A percentile compares a stretch with the other conserved stretches of the same genome.
These are phyloP conservation scores for Mesembryanthemum crystallinum DNA, from an alignment of 148 eudicot species.

Conservation along the genomic window DNA sequence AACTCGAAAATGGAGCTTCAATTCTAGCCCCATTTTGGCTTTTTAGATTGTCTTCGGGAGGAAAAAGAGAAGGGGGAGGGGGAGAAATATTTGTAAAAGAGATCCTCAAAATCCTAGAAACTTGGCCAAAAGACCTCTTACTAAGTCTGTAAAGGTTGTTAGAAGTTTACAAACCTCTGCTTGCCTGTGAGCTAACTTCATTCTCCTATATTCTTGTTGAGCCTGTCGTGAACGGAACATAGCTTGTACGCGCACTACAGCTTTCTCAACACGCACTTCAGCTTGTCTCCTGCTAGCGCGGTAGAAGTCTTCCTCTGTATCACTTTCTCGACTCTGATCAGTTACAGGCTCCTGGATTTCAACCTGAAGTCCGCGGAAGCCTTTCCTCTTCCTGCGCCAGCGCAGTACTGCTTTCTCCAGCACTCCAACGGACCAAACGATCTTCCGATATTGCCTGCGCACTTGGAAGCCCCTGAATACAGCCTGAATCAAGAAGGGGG, in stretches of 20 bases:
- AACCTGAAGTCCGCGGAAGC: slow-evolving; percentile 72
- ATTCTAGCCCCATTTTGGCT: no score
- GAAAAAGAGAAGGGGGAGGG: no score
- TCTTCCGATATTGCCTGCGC: slow-evolving; percentile 69
- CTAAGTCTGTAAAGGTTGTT: not conserved
- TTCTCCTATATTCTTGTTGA: slow-evolving; percentile 81
- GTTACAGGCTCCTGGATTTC: slow-evolving; percentile 34
- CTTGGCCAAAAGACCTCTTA: no score
- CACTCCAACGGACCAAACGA: slow-evolving; percentile 85
- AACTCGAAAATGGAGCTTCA: no score
- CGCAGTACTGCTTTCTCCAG: slow-evolving; percentile 86
- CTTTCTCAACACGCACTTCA: slow-evolving; percentile 85
- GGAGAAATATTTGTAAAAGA: no score
- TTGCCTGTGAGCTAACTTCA: slow-evolving; percentile 65
- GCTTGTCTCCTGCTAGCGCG: slow-evolving; percentile 84
- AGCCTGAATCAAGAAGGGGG: slow-evolving; percentile 43
- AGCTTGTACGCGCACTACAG: slow-evolving; percentile 84
- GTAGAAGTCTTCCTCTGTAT: slow-evolving; percentile 78
- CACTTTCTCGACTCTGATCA: slow-evolving; percentile 41
- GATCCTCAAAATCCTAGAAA: no score
- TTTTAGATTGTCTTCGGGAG: no score
- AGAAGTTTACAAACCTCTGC: slow-evolving; percentile 33
- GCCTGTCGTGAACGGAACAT: slow-evolving; percentile 93
- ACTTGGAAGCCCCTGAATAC: slow-evolving; percentile 72
- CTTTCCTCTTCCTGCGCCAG: slow-evolving; percentile 82